Base-by-base conservation (phyloP, 176 grass and related monocot genomes). In the Thalia dealbata region DNA sequence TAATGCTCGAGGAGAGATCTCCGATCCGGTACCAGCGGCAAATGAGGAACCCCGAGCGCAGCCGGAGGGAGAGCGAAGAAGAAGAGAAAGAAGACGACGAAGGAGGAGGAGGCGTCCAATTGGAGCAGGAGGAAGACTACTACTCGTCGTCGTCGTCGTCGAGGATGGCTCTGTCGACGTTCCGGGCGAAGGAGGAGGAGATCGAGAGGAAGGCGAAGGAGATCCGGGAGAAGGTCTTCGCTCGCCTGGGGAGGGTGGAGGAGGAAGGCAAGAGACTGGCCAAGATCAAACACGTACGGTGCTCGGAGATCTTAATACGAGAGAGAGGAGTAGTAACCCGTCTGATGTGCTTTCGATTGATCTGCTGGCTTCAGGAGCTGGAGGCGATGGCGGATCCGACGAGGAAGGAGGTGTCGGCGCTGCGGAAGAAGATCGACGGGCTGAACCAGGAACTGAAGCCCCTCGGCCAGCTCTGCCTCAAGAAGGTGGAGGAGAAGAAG, bases 161-260 rank as follows among this genome's bases (percentile, higher is more conserved):
- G 42, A 80, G 82, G 74, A 91, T 85, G 42, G 90, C 92, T 74
- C 86, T 96, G 19, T 92, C 92, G 0, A 77, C 87, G 32, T 99
- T 99, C 82, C 91, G 88, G 46, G 85, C 85, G 18, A 99, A 99
- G 83, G 95, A 96, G 74, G 92, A 96, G 77, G 84, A 92, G 83
- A 96, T 96, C 67, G 92, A 96, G 78, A 75, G 89, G 73, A 89
- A 87, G 74, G 92, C 92, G 78, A 75, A 89, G 92, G 92, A 96
- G 81, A 84, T 96, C 15, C 56, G 82, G 76, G 92, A 90, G 23
- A 96, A 96, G 82, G 79, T 96, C 63, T 99, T 93, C 73, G 85
- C 85, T 14, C 90, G 91, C 72, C 78, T 99, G 70, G 95, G 90
- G 2, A 89, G 95, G 10, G 95, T 91, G 18, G 95, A 99, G 78